Evolutionary conservation across 176 grass and related monocot genomes (phyloP).

Genomic region (Cocos nucifera): DNA sequence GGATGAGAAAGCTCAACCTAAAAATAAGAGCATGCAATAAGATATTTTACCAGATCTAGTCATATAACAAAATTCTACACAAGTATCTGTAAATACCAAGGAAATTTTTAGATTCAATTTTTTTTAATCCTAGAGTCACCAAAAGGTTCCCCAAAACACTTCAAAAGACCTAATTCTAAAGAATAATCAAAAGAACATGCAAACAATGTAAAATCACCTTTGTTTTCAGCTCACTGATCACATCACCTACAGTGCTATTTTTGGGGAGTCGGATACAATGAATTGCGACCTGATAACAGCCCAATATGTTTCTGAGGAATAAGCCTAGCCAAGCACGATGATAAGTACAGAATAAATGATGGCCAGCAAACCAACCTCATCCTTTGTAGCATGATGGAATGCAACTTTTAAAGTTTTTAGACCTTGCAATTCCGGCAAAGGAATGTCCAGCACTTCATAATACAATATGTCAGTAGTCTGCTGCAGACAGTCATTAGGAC

Average conservation of each 20-base stretch:
- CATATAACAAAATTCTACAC: too few species aligned
- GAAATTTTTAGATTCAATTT: too few species aligned
- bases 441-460: slow-evolving; percentile 73
- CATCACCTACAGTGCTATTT: slow-evolving; percentile 35
- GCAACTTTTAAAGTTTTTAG: slow-evolving; percentile 48
- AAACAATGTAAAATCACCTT: slow-evolving; percentile 30
- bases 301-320: slow-evolving; percentile 8
- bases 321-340: neutral
- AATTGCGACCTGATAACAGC: slow-evolving; percentile 31
- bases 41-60: too few species aligned
- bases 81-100: too few species aligned
- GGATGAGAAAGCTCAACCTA: slow-evolving; percentile 47
- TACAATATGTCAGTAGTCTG: slow-evolving; percentile 66
- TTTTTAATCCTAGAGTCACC: too few species aligned
- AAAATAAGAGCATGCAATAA: neutral
- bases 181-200: too few species aligned
- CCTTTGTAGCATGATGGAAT: slow-evolving; percentile 44
- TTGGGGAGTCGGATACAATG: slow-evolving; percentile 47
- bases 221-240: slow-evolving; percentile 55
- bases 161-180: too few species aligned
- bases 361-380: slow-evolving; percentile 34
- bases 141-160: too few species aligned
- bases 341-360: slow-evolving; percentile 10
- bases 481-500: slow-evolving; percentile 7
- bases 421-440: slow-evolving; percentile 68